These are phyloP conservation scores for Diplogelasinospora grovesii DNA, from an alignment of 495 filamentous ascomycete genomes.

Conservation along the genomic window DNA sequence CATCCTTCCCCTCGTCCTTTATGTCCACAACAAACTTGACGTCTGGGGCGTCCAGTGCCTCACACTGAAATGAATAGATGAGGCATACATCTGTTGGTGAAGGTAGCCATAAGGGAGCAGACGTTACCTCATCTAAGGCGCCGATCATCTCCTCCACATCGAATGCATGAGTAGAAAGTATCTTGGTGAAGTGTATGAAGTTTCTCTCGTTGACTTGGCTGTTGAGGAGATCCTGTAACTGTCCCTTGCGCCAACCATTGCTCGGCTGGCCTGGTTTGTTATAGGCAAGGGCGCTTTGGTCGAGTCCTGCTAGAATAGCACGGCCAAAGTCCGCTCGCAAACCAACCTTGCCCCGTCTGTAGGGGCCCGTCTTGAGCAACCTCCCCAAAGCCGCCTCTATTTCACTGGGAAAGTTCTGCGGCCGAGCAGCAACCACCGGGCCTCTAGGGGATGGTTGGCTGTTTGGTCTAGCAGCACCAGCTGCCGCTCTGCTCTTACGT, in stretches of 20 bases:
- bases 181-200: slow-evolving; percentile 33
- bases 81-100: slow-evolving; percentile 17
- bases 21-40: slow-evolving; percentile 43
- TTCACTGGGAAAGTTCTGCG: slow-evolving; percentile 3
- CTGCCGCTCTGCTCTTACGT: no score
- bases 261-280: slow-evolving; percentile 6
- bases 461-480: neutral
- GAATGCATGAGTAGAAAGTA: slow-evolving; percentile 27
- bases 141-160: slow-evolving; percentile 33
- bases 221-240: slow-evolving; percentile 17
- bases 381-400: slow-evolving; percentile 9
- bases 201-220: slow-evolving; percentile 5
- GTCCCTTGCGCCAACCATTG: slow-evolving; percentile 15
- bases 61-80: slow-evolving; percentile 48
- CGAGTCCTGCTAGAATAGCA: slow-evolving; percentile 22
- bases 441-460: no score
- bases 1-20: slow-evolving; percentile 35
- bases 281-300: slow-evolving; percentile 11
- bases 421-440: no score
- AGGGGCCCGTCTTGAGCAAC: slow-evolving; percentile 10
- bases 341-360: slow-evolving; percentile 24
- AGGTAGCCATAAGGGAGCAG: slow-evolving; percentile 18
- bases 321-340: slow-evolving; percentile 40
- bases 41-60: no score
- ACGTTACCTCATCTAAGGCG: slow-evolving; percentile 10